These are phyloP conservation scores for Coelastrella sp. DNA, from an alignment of 139 green algal genomes.

Conservation along the genomic window DNA sequence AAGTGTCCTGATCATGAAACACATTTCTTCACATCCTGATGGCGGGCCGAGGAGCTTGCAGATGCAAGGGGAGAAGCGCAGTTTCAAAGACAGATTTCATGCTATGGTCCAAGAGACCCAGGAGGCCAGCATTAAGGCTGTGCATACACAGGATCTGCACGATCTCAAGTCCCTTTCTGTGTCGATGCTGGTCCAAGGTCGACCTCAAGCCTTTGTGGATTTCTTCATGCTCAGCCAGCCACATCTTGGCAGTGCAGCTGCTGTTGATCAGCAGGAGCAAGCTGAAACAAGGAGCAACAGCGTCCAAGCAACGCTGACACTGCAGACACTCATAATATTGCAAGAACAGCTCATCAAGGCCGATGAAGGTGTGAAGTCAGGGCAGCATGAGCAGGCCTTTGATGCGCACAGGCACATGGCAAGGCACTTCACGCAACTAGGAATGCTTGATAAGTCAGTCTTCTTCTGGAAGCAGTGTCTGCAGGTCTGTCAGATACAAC, in stretches of 20 bases:
- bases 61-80: neutral
- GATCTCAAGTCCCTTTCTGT: slow-evolving; percentile 63
- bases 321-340: slow-evolving; percentile 57
- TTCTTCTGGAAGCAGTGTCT: slow-evolving; percentile 67
- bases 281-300: slow-evolving; percentile 40
- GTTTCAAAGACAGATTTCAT: slow-evolving; percentile 33
- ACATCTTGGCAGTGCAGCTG: slow-evolving; percentile 26
- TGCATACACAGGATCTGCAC: slow-evolving; percentile 29
- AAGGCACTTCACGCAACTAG: slow-evolving; percentile 64
- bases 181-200: slow-evolving; percentile 62
- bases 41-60: neutral
- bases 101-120: slow-evolving; percentile 24
- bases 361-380: slow-evolving; percentile 43
- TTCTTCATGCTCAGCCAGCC: slow-evolving; percentile 64
- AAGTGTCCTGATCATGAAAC: neutral
- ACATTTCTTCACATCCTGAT: neutral
- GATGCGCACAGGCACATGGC: slow-evolving; percentile 58
- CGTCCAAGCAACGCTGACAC: neutral
- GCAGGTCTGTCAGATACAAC: slow-evolving; percentile 38
- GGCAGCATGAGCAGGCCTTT: slow-evolving; percentile 14
- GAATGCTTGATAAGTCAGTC: slow-evolving; percentile 54
- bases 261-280: neutral
- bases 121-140: slow-evolving; percentile 16
- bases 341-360: slow-evolving; percentile 61
- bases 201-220: slow-evolving; percentile 66